Base-by-base conservation (phyloP, 148 eudicot genomes). In the Mesembryanthemum crystallinum region DNA sequence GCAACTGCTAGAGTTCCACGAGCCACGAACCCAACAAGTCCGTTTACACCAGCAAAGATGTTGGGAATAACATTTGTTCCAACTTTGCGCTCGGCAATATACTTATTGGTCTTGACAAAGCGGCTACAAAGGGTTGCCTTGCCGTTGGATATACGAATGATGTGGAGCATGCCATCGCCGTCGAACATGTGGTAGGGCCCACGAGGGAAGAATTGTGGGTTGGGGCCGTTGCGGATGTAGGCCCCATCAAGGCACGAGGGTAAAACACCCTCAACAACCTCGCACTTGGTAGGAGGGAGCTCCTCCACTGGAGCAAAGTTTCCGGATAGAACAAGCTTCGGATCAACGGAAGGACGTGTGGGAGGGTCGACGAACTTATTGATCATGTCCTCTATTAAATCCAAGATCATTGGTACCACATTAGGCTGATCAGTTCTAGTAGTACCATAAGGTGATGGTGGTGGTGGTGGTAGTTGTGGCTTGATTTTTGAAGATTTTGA, bases 101-200 rank as follows among this genome's bases (percentile, higher is more conserved):
- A 86, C 57, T 86, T 89, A 62, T 89, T 79, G 2, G 89, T 89
- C 66, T 78, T 77, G 13, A 89, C 84, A 65, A 72, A 89, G 47
- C 93, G 91, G 82, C 93, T 87, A 73, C 84, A 81, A 64, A 89
- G 76, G 37, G 87, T 87, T 70, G 91, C 86, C 8, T 72, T 73
- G 65, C 91, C 89, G 0, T 64, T 0, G 20, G 88, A 81, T 33
- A 89, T 87, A 4, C 60, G 75, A 69, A 86, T 66, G 64, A 78
- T 72, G 62, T 89, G 93, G 54, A 89, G 88, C 93, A 89, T 89
- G 8, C 93, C 93, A 43, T 89, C 91, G 4, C 93, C 93, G 58
- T 89, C 91, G 78, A 87, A 87, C 18, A 87, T 83, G 71, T 89
- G 93, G 84, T 86, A 82, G 7, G 93, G 93, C 4, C 93, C 91